These are phyloP conservation scores for Cerrena zonata DNA, from an alignment of 1,284 basidiomycete genomes.

Conservation along the genomic window DNA sequence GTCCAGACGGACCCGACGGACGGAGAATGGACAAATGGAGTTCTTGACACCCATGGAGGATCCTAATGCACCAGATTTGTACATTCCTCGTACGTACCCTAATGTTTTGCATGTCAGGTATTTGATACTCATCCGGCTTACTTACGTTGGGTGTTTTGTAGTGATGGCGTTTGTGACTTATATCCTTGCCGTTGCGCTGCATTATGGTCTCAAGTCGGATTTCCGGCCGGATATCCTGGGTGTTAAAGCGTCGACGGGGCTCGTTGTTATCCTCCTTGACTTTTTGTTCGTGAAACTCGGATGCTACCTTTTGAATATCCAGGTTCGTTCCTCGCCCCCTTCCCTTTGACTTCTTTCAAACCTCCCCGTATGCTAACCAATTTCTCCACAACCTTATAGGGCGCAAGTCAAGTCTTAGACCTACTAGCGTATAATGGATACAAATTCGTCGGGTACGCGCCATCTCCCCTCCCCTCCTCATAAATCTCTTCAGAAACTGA, in stretches of 20 bases:
- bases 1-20: constrained; percentile 59
- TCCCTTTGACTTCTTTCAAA: neutral
- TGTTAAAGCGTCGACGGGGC: constrained; percentile 76
- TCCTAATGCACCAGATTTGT: constrained; percentile 92
- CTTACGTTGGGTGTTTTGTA: too few species aligned
- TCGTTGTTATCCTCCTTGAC: constrained; percentile 79
- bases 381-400: constrained; percentile 18
- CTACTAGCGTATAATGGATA: constrained; percentile 86
- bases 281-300: constrained; percentile 85
- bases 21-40: constrained; percentile 68
- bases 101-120: too few species aligned
- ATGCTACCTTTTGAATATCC: constrained; percentile 65
- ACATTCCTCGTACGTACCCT: constrained; percentile 80
- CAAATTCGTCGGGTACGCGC: constrained; percentile 87
- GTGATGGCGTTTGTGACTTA: constrained; percentile 97
- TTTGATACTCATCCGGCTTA: too few species aligned
- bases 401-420: constrained; percentile 63
- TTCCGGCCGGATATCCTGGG: constrained; percentile 92
- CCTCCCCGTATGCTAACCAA: neutral
- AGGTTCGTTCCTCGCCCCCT: constrained; percentile 18
- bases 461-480: too few species aligned
- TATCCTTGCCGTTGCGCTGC: constrained; percentile 80
- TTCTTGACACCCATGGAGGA: constrained; percentile 90
- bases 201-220: constrained; percentile 75
- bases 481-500: neutral